Evolutionary conservation across 2,329 filamentous ascomycete genomes (phyloP).

Genomic region (Talaromyces sp.): DNA sequence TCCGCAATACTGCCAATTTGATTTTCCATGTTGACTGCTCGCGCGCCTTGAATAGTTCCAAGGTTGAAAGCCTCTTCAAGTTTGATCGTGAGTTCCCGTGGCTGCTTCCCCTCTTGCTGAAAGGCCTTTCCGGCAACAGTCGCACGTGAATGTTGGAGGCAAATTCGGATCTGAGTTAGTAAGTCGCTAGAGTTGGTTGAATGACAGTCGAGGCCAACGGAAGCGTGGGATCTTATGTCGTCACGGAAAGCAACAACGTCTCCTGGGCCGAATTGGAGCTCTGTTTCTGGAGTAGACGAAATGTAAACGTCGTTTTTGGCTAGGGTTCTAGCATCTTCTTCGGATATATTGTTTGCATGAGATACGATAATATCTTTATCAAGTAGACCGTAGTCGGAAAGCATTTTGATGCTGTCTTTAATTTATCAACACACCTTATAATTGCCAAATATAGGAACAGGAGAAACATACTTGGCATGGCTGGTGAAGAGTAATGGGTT

Average conservation of each 20-base stretch:
- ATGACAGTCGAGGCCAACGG: conserved; percentile 9
- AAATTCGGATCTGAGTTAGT: conserved; percentile 1
- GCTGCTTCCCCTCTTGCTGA: neutral
- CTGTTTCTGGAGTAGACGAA: conserved; percentile 6
- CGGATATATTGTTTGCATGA: conserved; percentile 3
- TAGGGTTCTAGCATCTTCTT: neutral
- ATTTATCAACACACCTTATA: neutral
- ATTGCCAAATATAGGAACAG: neutral
- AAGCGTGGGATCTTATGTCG: neutral
- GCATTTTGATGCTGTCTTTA: neutral
- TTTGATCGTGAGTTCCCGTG: neutral
- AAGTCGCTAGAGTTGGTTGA: conserved; percentile 1
- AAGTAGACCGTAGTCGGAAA: conserved; percentile 4
- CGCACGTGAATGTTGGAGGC: neutral
- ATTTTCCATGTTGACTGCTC: conserved; percentile 23
- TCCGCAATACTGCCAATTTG: conserved; percentile 22
- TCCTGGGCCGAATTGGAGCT: conserved; percentile 6
- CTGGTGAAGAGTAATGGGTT: neutral
- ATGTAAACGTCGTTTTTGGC: neutral
- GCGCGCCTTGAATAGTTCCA: conserved; percentile 27
- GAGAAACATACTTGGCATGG: neutral
- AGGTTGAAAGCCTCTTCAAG: conserved; percentile 14
- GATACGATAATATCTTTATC: conserved; percentile 1
- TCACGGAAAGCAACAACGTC: neutral
- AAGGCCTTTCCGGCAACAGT: neutral